Conservation (phyloP, 306 rosid genomes). For the Herpetospermum pedunculosum region DNA sequence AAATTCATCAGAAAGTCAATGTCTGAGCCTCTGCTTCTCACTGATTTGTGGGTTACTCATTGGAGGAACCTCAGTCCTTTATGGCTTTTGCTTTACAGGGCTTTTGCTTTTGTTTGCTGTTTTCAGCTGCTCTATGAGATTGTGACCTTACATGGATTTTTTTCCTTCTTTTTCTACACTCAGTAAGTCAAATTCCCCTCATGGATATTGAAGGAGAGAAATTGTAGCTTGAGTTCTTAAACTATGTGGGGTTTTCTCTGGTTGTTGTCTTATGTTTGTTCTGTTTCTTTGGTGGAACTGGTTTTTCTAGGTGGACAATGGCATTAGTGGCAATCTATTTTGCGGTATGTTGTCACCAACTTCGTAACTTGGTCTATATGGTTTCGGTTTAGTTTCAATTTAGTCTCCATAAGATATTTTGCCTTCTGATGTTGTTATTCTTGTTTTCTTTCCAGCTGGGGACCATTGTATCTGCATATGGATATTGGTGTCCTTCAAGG, state of each 20-base stretch:
- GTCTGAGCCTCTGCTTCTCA: background rate
- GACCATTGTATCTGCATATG: conserved; percentile 50
- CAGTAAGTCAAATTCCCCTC: conserved; percentile 1
- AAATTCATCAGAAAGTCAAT: conserved; percentile 9
- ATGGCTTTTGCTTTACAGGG: conserved; percentile 14
- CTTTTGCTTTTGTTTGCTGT: conserved; percentile 11
- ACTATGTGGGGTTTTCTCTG: background rate
- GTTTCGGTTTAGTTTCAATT: background rate
- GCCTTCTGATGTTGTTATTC: background rate
- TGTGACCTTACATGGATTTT: conserved; percentile 2
- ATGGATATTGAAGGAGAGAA: background rate
- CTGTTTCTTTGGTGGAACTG: conserved; percentile 1
- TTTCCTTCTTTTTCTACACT: conserved; percentile 16
- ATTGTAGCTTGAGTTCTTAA: background rate
- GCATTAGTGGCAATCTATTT: conserved; percentile 14
- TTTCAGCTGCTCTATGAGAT: conserved; percentile 8
- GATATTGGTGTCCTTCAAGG: conserved; percentile 5
- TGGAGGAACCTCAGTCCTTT: conserved; percentile 12
- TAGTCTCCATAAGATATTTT: background rate
- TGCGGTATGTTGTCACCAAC: conserved; percentile 4
- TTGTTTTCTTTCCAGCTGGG: conserved; percentile 1
- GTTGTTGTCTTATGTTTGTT: background rate
- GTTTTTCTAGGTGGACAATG: conserved; percentile 11
- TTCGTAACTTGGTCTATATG: background rate
- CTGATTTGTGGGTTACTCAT: conserved; percentile 6